Evolutionary conservation across 331 rosid genomes (phyloP), one percentile per base, ranked within the genome.

Genomic region (Arachis monticola): DNA sequence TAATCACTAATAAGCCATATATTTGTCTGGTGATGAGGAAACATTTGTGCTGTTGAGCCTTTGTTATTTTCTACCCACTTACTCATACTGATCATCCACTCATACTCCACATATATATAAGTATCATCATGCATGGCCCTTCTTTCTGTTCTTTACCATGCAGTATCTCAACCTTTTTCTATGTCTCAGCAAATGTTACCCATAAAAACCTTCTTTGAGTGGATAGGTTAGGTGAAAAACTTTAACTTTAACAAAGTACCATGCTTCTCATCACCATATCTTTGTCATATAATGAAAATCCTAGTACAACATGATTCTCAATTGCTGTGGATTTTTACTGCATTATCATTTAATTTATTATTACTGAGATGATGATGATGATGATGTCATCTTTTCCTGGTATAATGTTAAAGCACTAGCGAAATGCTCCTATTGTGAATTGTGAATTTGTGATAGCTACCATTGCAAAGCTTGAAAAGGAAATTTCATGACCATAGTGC

Each of bases 41-140:
- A 85, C 96, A 80, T 78, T 68, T 51, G 92, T 78, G 78, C 73
- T 69, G 78, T 72, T 76, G 56, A 9, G 64, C 78, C 63, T 82
- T 87, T 82, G 80, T 82, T 77, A 50, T 78, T 66, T 82, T 79
- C 73, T 48, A 69, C 77, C 78, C 87, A 82, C 79, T 73, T 73
- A 60, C 56, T 53, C 69, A 3, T 81, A 64, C 77, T 86, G 77
- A 81, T 84, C 6, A 81, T 85, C 83, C 86, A 90, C 78, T 87
- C 93, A 90, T 70, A 76, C 70, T 86, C 90, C 91, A 88, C 90
- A 85, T 41, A 66, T 60, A 63, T 35, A 2, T 35, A 35, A 35
- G 5, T 35, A 35, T 35, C 40, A 35, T 81, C 84, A 60, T 44
- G 59, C 47, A 63, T 30, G 47, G 38, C 40, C 2, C 64, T 32